Evolutionary conservation across 2,329 filamentous ascomycete genomes (phyloP), one percentile per base, ranked within the genome.

Genomic region (Fusarium sp.): DNA sequence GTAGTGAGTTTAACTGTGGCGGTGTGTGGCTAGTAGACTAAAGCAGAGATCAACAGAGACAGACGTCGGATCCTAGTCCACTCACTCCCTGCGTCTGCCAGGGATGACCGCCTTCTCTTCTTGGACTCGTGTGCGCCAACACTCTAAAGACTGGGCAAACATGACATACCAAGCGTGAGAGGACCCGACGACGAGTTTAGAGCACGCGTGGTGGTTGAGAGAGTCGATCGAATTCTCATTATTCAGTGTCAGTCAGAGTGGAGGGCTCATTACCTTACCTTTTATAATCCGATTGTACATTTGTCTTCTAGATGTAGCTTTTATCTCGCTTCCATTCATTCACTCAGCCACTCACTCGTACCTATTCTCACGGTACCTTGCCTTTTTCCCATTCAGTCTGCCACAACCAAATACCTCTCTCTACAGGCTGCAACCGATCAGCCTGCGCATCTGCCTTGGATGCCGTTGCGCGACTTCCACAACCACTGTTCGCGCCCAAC

Each of bases 371-470:
- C 56, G 52, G 60, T 35, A 54, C 41, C 58, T 66, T 56, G 49
- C 44, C 55, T 63, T 59, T 54, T 69, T 63, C 66, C 60, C 46
- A 21, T 37, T 52, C 18, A 37, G 23, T 35, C 48, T 52, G 48
- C 27, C 38, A n/a, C 65, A 64, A 62, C 48, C 48, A 35, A 73
- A 21, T 27, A 45, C 23, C 25, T 35, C 12, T 33, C 16, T 19
- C 44, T 48, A 69, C 65, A 70, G 72, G 69, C 72, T 73, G 49
- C 42, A 57, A 27, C 35, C 35, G 49, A 54, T 54, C 57, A 63
- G 71, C 72, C 72, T 74, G 69, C 72, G 64, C 64, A 63, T 59
- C 62, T 77, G 69, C 76, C 75, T 76, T 78, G 66, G 48, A 78
- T 78, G 76, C 68, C 71, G 74, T 73, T 77, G 71, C 75, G 69